Percentiles rank a stretch among this genome's conserved stretches.
These are phyloP conservation scores for Fusarium tuaranense DNA, from an alignment of 2,329 filamentous ascomycete genomes.

Conservation along the genomic window DNA sequence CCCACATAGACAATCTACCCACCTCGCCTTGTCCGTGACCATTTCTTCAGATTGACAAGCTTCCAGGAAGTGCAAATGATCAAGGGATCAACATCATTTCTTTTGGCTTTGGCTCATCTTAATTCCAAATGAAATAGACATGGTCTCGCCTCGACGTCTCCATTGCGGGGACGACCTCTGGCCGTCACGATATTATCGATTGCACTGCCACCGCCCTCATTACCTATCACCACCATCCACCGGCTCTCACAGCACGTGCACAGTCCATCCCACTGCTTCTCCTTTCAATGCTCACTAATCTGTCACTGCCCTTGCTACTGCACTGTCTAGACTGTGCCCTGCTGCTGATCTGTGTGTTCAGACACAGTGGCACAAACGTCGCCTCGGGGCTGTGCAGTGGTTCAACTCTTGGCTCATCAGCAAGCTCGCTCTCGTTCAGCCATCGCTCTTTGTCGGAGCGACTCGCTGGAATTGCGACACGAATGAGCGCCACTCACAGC, in stretches of 20 bases:
- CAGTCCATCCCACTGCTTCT: conserved; percentile 14
- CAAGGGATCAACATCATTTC: conserved; percentile 18
- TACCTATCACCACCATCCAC: conserved; percentile 18
- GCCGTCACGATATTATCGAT: conserved; percentile 18
- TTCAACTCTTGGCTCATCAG: conserved; percentile 31
- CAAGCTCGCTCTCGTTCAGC: conserved; percentile 26
- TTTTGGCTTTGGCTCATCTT: conserved; percentile 20
- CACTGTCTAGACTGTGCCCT: conserved; percentile 31
- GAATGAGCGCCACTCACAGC: not conserved
- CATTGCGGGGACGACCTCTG: conserved; percentile 22
- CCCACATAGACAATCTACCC: not conserved
- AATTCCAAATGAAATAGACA: conserved; percentile 26
- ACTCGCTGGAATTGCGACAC: conserved; percentile 12
- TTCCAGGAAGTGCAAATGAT: not conserved
- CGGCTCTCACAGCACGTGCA: conserved; percentile 9
- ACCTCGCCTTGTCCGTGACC: not conserved
- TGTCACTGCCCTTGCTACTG: not conserved
- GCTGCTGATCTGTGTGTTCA: conserved; percentile 8
- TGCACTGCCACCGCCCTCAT: conserved; percentile 39
- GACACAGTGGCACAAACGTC: conserved; percentile 25
- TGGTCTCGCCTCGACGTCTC: conserved; percentile 17
- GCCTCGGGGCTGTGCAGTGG: conserved; percentile 27
- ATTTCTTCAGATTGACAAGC: conserved; percentile 4
- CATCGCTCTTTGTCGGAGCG: not conserved
- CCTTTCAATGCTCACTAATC: not conserved